Base-by-base conservation (phyloP, 2,329 filamentous ascomycete genomes). In the Diaporthe velutina region DNA sequence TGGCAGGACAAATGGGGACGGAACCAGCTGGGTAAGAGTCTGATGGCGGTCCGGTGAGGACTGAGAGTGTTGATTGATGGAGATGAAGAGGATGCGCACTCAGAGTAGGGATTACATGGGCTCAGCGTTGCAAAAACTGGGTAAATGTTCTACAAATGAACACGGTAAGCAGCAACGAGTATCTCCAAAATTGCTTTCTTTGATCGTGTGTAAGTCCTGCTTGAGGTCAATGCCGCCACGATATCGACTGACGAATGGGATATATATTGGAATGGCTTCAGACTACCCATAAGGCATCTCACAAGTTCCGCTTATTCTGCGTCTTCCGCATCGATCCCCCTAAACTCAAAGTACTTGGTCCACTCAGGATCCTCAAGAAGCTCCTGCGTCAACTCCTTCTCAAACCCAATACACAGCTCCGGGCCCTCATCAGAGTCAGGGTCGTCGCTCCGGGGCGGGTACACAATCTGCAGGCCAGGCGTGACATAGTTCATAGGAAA, bases 261-360 rank as follows among this genome's bases (percentile, higher is more conserved):
- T 6, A 42, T 17, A 17, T 19, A 2, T 13, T 42, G 8, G 10
- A 42, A 7, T 6, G 15, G 40, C 2, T 12, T 1, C 17, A 52
- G 22, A n/a, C n/a, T n/a, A n/a, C n/a, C n/a, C n/a, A n/a, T n/a
- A n/a, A n/a, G n/a, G n/a, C n/a, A n/a, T n/a, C 1, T 52, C 3
- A 52, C 19, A 33, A 25, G 19, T 3, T 17, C 12, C 22, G 1
- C n/a, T 35, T n/a, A 50, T 15, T 66, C 42, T 9, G 17, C 42
- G 4, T 50, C 61, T 25, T 35, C 61, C 3, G 61, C 42, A 58
- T 73, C 82, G n/a, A 85, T 75, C 0, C 83, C 84, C 45, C 83
- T 76, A 52, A 80, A 85, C 73, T 84, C 83, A 73, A 85, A 85
- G n/a, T 81, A 86, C 66, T 77, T 60, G 28, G 75, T 81, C 82